Evolutionary conservation across 2,329 filamentous ascomycete species (phyloP).

Genomic region (Fusarium kyushuense): DNA sequence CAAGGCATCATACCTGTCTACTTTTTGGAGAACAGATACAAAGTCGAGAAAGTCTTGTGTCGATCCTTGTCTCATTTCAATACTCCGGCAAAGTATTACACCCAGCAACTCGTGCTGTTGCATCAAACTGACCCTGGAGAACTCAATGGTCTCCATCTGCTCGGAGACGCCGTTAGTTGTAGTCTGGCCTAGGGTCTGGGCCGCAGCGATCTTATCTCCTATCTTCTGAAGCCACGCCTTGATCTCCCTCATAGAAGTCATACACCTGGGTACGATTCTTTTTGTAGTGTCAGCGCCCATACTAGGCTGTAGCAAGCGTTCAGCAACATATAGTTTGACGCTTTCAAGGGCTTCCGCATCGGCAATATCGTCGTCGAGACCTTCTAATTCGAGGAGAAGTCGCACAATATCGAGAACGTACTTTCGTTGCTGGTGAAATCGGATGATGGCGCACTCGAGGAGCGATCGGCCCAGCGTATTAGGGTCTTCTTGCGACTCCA

Average conservation of each 20-base stretch:
- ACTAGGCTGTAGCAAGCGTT: conserved; percentile 50
- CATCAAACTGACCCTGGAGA: conserved; percentile 82
- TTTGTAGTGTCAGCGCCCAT: conserved; percentile 58
- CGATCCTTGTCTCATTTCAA: conserved; percentile 79
- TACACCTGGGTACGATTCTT: conserved; percentile 78
- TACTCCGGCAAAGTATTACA: conserved; percentile 81
- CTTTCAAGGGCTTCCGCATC: conserved; percentile 50
- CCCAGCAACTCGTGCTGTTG: conserved; percentile 91
- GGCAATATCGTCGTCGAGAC: conserved; percentile 65
- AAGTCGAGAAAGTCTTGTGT: conserved; percentile 80
- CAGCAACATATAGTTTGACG: conserved; percentile 53
- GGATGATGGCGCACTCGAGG: conserved; percentile 83
- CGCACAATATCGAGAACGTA: conserved; percentile 87
- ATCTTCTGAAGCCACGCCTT: conserved; percentile 82
- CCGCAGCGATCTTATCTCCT: conserved; percentile 79
- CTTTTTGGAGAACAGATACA: conserved; percentile 73
- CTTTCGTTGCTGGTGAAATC: conserved; percentile 87
- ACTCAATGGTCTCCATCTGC: conserved; percentile 81
- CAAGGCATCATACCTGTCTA: conserved; percentile 80
- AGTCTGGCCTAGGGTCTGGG: conserved; percentile 76
- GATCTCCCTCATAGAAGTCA: conserved; percentile 80
- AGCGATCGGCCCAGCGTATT: conserved; percentile 77
- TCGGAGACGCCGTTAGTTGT: conserved; percentile 63
- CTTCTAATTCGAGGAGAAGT: conserved; percentile 77
- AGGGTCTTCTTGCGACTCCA: conserved; percentile 78